Evolutionary conservation across 192 early-diverging fungal species (phyloP).

Genomic region (Coemansia furcata): DNA sequence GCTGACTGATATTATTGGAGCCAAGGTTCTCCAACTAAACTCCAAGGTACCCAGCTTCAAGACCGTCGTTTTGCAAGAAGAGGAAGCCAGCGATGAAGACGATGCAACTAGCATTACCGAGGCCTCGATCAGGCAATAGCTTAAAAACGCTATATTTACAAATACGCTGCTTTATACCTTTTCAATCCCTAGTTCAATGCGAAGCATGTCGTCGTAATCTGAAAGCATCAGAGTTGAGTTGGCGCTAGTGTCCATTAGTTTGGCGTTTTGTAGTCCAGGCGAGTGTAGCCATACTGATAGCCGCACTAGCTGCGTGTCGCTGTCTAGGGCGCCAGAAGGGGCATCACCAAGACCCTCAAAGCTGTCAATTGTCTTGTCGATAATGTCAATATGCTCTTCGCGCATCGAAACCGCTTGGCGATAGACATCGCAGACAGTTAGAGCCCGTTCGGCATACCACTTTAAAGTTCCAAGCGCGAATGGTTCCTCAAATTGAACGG

Average conservation of each 20-base stretch:
- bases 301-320: slow-evolving; percentile 28
- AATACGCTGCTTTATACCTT: not conserved
- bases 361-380: slow-evolving; percentile 6
- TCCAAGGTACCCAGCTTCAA: slow-evolving; percentile 19
- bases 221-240: slow-evolving; percentile 18
- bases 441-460: slow-evolving; percentile 19
- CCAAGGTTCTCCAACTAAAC: slow-evolving; percentile 29
- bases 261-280: slow-evolving; percentile 28
- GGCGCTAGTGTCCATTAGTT: not conserved
- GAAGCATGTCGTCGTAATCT: slow-evolving; percentile 29
- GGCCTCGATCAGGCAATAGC: not conserved
- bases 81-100: slow-evolving; percentile 17
- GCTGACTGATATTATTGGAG: slow-evolving; percentile 32
- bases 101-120: not conserved
- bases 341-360: slow-evolving; percentile 11
- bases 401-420: slow-evolving; percentile 12
- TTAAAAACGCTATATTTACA: not conserved
- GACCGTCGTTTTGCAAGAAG: slow-evolving; percentile 31
- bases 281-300: slow-evolving; percentile 31
- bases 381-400: slow-evolving; percentile 12
- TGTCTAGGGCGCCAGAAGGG: slow-evolving; percentile 18
- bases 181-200: slow-evolving; percentile 13
- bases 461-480: slow-evolving; percentile 10
- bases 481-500: not conserved
- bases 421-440: slow-evolving; percentile 8